Base-by-base conservation (phyloP, 2,329 filamentous ascomycete species). In the Pseudopithomyces maydicus region DNA sequence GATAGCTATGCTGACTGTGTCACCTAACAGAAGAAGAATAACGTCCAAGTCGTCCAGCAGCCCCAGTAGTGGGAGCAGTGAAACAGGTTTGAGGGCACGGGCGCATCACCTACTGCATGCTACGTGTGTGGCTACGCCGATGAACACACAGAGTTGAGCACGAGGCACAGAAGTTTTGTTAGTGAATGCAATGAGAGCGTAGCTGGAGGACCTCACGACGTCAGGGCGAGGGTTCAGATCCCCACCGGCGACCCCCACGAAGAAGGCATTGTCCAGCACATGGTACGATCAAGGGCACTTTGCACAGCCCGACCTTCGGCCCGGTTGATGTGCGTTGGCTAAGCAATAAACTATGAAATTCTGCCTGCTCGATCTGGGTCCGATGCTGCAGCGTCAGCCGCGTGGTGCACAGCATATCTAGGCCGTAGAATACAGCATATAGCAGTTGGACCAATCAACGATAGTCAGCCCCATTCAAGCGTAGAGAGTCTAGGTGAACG, bases 41-140 rank as follows among this genome's bases (percentile, higher is more conserved):
- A 94, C 71, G 85, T 95, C 50, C 90, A 94, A 75, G 89, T 94
- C 62, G 90, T 95, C 60, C 90, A 92, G 79, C 89, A 90, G 78
- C 89, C 71, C 12, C 67, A 74, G 56, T 70, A 71, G 48, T 35
- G 35, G 17, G 50, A 53, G 52, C 23, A 17, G 44, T 54, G 56
- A 55, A 59, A 54, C 53, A 46, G 43, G 53, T 48, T 42, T 43
- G 45, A 33, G 55, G 53, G 52, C 50, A 20, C 39, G 64, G 61
- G 62, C 56, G 56, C 50, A 53, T 55, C 50, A 54, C 49, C 42
- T 66, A 54, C 55, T 63, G 60, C 54, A 35, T 48, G 55, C 56
- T 36, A 61, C 56, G 62, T 59, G 49, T 52, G 62, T 59, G 49
- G 54, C 32, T 61, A 57, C 58, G 57, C 53, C 56, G 33, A 41